Conservation (phyloP, 805 yeast species). For the Sungouiella blattae region DNA sequence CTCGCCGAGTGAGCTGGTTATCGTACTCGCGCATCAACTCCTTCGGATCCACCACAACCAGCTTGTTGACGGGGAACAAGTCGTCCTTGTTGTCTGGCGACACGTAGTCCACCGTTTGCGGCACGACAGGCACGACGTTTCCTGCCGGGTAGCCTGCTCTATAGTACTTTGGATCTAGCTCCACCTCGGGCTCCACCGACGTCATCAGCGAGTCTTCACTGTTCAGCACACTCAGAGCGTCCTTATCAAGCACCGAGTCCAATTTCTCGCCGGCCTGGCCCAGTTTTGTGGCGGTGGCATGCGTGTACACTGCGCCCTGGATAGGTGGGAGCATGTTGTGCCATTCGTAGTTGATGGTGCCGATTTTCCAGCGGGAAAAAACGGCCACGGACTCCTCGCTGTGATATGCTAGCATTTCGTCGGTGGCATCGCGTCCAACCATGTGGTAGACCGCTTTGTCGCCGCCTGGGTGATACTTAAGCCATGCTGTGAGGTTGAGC, state of each 20-base stretch:
- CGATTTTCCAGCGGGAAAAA: constrained; percentile 62
- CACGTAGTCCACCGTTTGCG: constrained; percentile 42
- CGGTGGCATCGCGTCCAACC: constrained; percentile 88
- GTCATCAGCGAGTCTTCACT: constrained; percentile 12
- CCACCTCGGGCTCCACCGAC: constrained; percentile 10
- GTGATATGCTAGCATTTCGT: constrained; percentile 86
- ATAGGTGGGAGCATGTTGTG: constrained; percentile 79
- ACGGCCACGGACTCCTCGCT: constrained; percentile 49
- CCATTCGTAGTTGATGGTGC: constrained; percentile 65
- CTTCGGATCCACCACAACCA: constrained; percentile 52
- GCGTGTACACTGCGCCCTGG: constrained; percentile 61
- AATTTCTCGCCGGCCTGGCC: constrained; percentile 1
- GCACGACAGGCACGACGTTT: constrained; percentile 47
- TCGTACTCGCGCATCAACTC: constrained; percentile 56
- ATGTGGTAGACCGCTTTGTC: constrained; percentile 78
- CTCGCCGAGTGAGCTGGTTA: constrained; percentile 50
- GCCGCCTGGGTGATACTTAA: constrained; percentile 82
- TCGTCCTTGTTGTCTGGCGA: constrained; percentile 31
- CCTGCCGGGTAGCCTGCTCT: constrained; percentile 40
- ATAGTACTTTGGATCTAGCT: not conserved
- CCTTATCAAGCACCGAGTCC: constrained; percentile 5
- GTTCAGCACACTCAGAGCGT: constrained; percentile 4
- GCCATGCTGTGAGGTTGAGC: constrained; percentile 67
- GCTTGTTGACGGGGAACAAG: constrained; percentile 29
- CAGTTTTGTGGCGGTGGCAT: not conserved